A percentile compares a stretch with the other conserved stretches of the same genome.
phyloP scores from a whole-genome alignment of 176 grass and related monocot genomes.

The Lolium perenne region DNA sequence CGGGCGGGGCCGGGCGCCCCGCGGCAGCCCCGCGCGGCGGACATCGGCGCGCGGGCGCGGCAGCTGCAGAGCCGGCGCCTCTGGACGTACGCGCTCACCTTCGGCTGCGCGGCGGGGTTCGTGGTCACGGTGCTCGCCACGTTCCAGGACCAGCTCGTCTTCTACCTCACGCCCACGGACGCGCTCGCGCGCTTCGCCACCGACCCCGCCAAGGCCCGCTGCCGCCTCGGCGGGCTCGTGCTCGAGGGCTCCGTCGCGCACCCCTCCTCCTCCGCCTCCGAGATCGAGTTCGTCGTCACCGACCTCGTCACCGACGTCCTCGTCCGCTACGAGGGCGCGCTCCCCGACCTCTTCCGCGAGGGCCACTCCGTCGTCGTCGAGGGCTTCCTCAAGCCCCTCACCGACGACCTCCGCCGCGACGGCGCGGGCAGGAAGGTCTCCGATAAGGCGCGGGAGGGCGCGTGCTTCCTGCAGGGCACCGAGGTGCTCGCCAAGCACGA shows the following conservation, averaged over 20 bases:
- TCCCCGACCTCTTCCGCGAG: constrained; percentile 95
- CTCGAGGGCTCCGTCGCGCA: constrained; percentile 88
- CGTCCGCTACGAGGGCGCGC: constrained; percentile 82
- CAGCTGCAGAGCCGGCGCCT: constrained; percentile 91
- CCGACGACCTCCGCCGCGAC: constrained; percentile 47
- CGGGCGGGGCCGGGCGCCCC: constrained; percentile 37
- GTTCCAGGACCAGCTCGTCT: constrained; percentile 97
- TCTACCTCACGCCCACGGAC: constrained; percentile 89
- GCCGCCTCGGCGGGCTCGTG: constrained; percentile 89
- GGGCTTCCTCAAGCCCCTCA: constrained; percentile 75
- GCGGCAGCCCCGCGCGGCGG: constrained; percentile 48
- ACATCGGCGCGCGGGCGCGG: constrained; percentile 90
- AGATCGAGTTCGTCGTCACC: constrained; percentile 98
- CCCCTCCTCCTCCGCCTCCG: constrained; percentile 51
- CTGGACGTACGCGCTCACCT: constrained; percentile 93
- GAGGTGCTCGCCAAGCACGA: constrained; percentile 99
- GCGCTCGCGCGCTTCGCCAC: constrained; percentile 66
- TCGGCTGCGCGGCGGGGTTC: constrained; percentile 88
- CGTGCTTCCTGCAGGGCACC: constrained; percentile 72
- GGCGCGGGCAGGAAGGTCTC: constrained; percentile 48
- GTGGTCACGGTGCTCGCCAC: constrained; percentile 89
- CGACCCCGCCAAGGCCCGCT: constrained; percentile 64
- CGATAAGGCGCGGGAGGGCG: constrained; percentile 67
- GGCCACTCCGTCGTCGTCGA: constrained; percentile 95
- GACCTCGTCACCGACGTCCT: constrained; percentile 94